Percentiles rank a stretch among this genome's conserved stretches.
phyloP scores from a whole-genome alignment of 768 basidiomycete genomes.

The Filobasidium wieringae region DNA sequence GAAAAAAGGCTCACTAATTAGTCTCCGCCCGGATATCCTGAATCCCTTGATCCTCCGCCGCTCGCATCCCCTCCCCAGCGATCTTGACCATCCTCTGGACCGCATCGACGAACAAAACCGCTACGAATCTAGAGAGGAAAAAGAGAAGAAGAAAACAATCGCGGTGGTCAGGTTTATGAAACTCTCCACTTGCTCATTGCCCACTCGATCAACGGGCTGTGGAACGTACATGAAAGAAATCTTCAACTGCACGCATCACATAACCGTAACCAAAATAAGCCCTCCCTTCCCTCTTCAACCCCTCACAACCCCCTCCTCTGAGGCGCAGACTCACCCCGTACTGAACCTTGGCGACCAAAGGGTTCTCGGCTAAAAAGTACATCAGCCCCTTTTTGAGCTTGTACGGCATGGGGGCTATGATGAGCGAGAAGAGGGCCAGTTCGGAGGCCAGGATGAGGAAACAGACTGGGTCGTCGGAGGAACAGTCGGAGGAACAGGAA shows the following conservation, averaged over 20 bases:
- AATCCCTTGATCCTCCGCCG: conserved; percentile 47
- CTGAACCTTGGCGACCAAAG: conserved; percentile 70
- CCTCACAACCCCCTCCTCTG: neutral
- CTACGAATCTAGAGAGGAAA: conserved; percentile 51
- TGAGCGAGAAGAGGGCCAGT: conserved; percentile 29
- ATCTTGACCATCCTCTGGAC: conserved; percentile 74
- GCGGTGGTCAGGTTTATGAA: neutral
- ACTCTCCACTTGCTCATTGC: too few relatives aligned
- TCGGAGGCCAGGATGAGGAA: conserved; percentile 66
- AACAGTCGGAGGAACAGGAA: too few relatives aligned
- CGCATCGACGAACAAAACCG: conserved; percentile 75
- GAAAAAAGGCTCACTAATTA: conserved; percentile 42
- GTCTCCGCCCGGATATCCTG: conserved; percentile 66
- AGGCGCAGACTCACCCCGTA: conserved; percentile 48
- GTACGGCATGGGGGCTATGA: conserved; percentile 59
- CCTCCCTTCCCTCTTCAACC: neutral
- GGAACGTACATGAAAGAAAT: conserved; percentile 75
- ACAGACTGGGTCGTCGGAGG: conserved; percentile 45
- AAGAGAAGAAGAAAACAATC: neutral
- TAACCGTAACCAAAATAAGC: too few relatives aligned
- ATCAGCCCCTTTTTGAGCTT: conserved; percentile 43
- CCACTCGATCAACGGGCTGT: too few relatives aligned
- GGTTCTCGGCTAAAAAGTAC: conserved; percentile 45
- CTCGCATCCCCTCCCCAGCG: conserved; percentile 37
- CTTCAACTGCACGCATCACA: conserved; percentile 57